phyloP scores from a whole-genome alignment of 139 green algal genomes.

The Microglena sp. region DNA sequence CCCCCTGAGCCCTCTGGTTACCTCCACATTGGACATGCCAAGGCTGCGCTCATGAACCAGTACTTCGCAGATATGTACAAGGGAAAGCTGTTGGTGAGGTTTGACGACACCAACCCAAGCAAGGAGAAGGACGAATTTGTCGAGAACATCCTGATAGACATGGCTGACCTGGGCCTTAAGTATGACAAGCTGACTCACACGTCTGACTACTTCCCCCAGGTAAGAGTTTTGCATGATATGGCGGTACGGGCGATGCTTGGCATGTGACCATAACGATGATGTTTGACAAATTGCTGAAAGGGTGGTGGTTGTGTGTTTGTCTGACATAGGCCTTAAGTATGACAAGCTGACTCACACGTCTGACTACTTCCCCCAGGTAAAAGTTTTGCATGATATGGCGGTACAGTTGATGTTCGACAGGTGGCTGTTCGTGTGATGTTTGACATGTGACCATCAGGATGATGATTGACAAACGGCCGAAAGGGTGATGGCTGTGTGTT shows the following conservation, averaged over 20 bases:
- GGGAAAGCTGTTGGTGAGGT: constrained; percentile 79
- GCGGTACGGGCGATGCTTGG: constrained; percentile 3
- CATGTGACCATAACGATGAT: no score
- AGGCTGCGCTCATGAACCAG: constrained; percentile 86
- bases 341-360: constrained; percentile 84
- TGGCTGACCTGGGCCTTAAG: constrained; percentile 69
- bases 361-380: constrained; percentile 79
- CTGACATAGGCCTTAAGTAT: constrained; percentile 67
- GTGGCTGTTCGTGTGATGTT: no score
- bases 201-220: constrained; percentile 78
- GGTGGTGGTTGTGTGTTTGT: no score
- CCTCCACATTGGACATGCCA: constrained; percentile 94
- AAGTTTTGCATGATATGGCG: no score
- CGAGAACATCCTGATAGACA: constrained; percentile 89
- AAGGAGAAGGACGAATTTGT: constrained; percentile 99
- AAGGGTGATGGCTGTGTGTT: no score
- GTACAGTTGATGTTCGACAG: no score
- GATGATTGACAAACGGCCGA: no score
- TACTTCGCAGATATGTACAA: constrained; percentile 89
- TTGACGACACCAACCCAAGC: constrained; percentile 98
- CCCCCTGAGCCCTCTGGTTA: constrained; percentile 91
- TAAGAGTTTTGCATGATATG: no score
- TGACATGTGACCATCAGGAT: no score
- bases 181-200: constrained; percentile 84
- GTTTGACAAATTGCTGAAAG: no score